Conservation (phyloP, 805 yeast genomes). For the Candida tammaniensis region DNA sequence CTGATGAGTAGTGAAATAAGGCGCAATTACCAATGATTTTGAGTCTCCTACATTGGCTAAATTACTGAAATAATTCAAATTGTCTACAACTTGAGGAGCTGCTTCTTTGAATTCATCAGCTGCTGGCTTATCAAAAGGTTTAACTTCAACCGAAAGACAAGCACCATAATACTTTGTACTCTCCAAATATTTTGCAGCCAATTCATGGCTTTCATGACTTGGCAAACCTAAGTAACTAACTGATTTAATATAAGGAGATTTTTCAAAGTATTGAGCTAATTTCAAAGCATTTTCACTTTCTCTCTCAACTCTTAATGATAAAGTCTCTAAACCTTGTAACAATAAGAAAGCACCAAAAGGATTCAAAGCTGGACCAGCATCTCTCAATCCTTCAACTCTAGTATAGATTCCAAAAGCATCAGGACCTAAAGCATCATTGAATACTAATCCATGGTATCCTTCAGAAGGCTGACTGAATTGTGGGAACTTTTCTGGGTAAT, state of each 20-base stretch:
- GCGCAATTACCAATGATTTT: slow-evolving; percentile 92
- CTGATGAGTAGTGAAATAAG: slow-evolving; percentile 94
- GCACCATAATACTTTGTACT: slow-evolving; percentile 70
- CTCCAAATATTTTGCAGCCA: slow-evolving; percentile 76
- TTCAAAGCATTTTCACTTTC: slow-evolving; percentile 79
- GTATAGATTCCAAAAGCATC: slow-evolving; percentile 73
- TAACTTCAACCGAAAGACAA: slow-evolving; percentile 85
- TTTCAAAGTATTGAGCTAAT: slow-evolving; percentile 74
- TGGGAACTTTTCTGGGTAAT: slow-evolving; percentile 69
- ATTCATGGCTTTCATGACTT: slow-evolving; percentile 72
- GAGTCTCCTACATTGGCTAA: slow-evolving; percentile 97
- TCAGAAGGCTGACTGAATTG: slow-evolving; percentile 88
- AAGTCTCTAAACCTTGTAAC: slow-evolving; percentile 90
- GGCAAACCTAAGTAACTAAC: slow-evolving; percentile 91
- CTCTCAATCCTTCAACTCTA: slow-evolving; percentile 84
- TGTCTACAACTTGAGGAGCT: slow-evolving; percentile 82
- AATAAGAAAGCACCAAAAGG: slow-evolving; percentile 88
- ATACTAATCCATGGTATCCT: slow-evolving; percentile 87
- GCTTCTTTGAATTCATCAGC: slow-evolving; percentile 68
- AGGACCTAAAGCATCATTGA: slow-evolving; percentile 77
- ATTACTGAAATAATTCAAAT: slow-evolving; percentile 80
- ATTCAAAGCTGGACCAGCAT: slow-evolving; percentile 83
- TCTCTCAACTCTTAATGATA: slow-evolving; percentile 91
- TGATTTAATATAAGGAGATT: slow-evolving; percentile 73
- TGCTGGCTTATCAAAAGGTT: slow-evolving; percentile 36